Evolutionary conservation across 1,284 basidiomycete species (phyloP), one percentile per base, ranked within the genome.

Genomic region (Salmacisia buchloeana): DNA sequence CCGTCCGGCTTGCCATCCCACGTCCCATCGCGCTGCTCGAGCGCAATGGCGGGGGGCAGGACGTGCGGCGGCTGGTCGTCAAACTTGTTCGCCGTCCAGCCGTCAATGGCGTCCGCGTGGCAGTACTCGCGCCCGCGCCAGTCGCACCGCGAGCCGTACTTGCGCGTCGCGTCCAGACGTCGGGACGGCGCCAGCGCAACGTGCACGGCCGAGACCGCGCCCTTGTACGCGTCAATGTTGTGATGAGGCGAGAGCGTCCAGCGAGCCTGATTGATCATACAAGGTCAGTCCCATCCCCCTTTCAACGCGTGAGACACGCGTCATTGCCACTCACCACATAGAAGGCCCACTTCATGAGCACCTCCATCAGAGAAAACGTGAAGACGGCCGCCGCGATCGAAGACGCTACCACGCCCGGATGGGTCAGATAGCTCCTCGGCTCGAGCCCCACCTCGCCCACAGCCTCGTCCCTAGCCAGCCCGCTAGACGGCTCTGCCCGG

Each of bases 341-440:
- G 61, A 79, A 79, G 36, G 67, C 71, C 10, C 68, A 54, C 33
- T 71, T 67, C 65, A 78, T 78, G 35, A 70, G 64, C 15, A 66
- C 41, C 25, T 69, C 66, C 52, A 77, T 61, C 56, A 72, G 3
- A 9, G 49, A 67, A 13, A 64, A 61, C 18, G 71, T 71, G 21
- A 79, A 72, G 27, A 74, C 74, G 21, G 72, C 76, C 33, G 72
- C 69, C 60, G 80, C 76, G 67, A 80, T 80, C 49, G 72, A 75
- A 21, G 71, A 78, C 7, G 78, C 78, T 7, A 80, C 78, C 12
- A 80, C 76, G 31, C 79, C 79, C 0, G 79, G 79, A 59, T 80
- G 79, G 5, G 73, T 67, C 27, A 76, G 66, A 62, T 71, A 74
- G 46, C 70, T 72, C 41, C 73, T 69, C 23, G 74, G 73, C 59